Conservation (phyloP, 2,329 filamentous ascomycete genomes). For the Penicillium sp. region DNA sequence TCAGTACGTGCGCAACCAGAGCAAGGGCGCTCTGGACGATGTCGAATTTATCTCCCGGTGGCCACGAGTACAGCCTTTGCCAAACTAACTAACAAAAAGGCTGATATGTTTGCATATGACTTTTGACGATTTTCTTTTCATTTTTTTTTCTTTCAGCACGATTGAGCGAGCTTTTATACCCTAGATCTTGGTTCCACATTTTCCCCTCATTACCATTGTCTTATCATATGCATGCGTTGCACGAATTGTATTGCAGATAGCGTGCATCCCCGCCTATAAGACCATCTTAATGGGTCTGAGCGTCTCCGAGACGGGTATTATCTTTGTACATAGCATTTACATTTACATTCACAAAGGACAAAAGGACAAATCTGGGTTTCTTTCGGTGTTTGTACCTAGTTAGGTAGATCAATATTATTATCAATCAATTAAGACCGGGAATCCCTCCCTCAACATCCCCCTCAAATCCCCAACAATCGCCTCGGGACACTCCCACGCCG, state of each 20-base stretch:
- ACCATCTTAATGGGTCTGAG: neutral
- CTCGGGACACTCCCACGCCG: constrained; percentile 6
- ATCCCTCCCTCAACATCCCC: neutral
- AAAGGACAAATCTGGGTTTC: neutral
- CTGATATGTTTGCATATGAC: neutral
- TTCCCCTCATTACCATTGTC: neutral
- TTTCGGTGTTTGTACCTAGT: neutral
- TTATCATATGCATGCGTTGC: neutral
- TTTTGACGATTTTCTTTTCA: neutral
- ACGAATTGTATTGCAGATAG: neutral
- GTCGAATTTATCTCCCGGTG: constrained; percentile 40
- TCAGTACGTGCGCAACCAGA: constrained; percentile 70
- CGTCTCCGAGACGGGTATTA: neutral
- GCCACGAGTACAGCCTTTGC: constrained; percentile 27
- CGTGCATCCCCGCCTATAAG: constrained; percentile 5
- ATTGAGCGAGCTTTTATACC: constrained; percentile 8
- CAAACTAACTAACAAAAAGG: neutral
- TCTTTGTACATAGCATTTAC: neutral
- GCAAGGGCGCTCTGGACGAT: constrained; percentile 39
- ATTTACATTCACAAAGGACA: neutral
- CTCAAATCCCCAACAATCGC: neutral
- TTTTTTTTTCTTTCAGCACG: neutral
- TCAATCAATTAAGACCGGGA: too few relatives aligned
- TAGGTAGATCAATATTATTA: too few relatives aligned
- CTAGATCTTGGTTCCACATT: constrained; percentile 2